Percentiles rank a stretch among this genome's conserved stretches.
Conservation (phyloP, 2,329 filamentous ascomycete genomes). For the Stenocarpella maydis region DNA sequence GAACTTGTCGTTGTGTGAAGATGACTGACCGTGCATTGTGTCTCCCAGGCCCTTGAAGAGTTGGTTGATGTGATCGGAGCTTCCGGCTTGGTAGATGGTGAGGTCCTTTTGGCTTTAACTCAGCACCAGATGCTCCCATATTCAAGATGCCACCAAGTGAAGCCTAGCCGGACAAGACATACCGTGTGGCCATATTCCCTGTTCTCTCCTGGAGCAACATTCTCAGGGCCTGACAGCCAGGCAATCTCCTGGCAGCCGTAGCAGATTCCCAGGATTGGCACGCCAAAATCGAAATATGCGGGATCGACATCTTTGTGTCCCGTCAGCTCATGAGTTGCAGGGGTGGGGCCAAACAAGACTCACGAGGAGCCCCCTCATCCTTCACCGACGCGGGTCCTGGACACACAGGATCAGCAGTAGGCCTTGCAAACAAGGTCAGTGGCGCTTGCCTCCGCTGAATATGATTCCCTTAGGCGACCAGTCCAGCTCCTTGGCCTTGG, state of each 20-base stretch:
- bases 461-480: conserved; percentile 89
- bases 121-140: neutral
- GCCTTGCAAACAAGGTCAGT: neutral
- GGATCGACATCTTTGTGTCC: conserved; percentile 70
- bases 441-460: conserved; percentile 45
- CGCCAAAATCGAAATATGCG: conserved; percentile 77
- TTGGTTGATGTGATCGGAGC: conserved; percentile 68
- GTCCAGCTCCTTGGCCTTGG: conserved; percentile 76
- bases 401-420: neutral
- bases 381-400: conserved; percentile 74
- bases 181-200: conserved; percentile 42
- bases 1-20: neutral
- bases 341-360: neutral
- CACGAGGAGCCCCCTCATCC: conserved; percentile 69
- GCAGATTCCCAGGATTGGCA: conserved; percentile 57
- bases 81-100: conserved; percentile 62
- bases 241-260: conserved; percentile 66
- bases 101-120: conserved; percentile 53
- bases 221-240: conserved; percentile 62
- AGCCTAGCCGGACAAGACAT: neutral
- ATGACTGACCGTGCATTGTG: conserved; percentile 58
- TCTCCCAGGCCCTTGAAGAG: conserved; percentile 82
- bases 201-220: conserved; percentile 73
- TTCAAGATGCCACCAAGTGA: neutral
- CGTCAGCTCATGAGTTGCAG: neutral